A percentile compares a stretch with the other conserved stretches of the same genome.
These are phyloP conservation scores for Chaetomiaceae sp. DNA, from an alignment of 2,329 filamentous ascomycete species.

Conservation along the genomic window DNA sequence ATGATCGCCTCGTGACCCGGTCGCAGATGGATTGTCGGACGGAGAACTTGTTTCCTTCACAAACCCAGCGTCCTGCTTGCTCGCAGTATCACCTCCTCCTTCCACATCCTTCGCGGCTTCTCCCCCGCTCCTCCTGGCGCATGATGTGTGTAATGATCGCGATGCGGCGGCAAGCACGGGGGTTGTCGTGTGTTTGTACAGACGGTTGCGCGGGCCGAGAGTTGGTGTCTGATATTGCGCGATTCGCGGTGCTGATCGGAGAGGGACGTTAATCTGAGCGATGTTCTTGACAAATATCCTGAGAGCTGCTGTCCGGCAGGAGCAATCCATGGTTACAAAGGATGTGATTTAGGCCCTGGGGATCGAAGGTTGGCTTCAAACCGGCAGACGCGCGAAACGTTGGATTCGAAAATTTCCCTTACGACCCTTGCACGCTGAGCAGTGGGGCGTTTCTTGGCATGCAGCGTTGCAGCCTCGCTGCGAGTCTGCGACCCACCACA, in stretches of 20 bases:
- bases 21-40: not conserved
- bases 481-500: not conserved
- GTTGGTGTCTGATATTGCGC: conserved; percentile 8
- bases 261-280: conserved; percentile 35
- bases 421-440: not conserved
- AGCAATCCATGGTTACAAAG: conserved; percentile 41
- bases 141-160: conserved; percentile 18
- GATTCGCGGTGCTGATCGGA: conserved; percentile 8
- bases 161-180: not conserved
- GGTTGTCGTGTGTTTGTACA: not conserved
- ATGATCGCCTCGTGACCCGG: not conserved
- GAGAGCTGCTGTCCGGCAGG: conserved; percentile 43
- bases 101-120: not conserved
- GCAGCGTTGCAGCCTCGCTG: not conserved
- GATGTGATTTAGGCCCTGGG: no score
- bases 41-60: not conserved
- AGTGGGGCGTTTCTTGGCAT: not conserved
- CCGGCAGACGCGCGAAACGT: not conserved
- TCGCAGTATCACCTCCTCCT: not conserved
- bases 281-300: conserved; percentile 47
- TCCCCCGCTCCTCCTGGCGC: not conserved
- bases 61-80: not conserved
- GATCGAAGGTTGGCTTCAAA: not conserved
- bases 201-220: conserved; percentile 1
- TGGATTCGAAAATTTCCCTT: not conserved